phyloP scores from a whole-genome alignment of 768 basidiomycete genomes.

The Mrakia frigida region DNA sequence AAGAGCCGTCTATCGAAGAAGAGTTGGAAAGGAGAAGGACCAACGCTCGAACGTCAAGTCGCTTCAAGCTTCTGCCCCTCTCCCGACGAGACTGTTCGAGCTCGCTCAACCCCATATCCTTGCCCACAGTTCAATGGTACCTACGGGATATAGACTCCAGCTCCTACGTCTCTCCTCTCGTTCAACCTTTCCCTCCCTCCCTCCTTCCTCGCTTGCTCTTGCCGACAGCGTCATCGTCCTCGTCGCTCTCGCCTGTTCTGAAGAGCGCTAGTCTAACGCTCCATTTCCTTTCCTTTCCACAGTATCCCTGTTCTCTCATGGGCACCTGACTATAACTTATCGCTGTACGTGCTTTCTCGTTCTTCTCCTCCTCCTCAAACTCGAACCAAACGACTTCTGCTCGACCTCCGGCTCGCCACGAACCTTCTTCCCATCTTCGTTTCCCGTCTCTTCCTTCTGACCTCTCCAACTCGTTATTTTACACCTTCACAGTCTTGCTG shows the following conservation, averaged over 20 bases:
- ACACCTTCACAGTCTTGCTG: slow-evolving; percentile 49
- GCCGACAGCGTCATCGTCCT: not conserved
- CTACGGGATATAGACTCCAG: not conserved
- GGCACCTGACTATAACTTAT: slow-evolving; percentile 21
- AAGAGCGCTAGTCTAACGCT: not conserved
- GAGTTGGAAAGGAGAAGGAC: no score
- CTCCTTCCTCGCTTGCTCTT: no score
- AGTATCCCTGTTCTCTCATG: slow-evolving; percentile 28
- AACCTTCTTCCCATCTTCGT: not conserved
- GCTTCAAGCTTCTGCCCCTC: no score
- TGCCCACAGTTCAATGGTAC: no score
- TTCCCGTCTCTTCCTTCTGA: not conserved
- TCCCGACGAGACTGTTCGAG: no score
- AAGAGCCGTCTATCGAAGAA: no score
- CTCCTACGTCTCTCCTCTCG: not conserved
- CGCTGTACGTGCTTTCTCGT: not conserved
- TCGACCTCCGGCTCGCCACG: not conserved
- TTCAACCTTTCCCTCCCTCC: not conserved
- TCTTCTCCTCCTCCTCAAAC: not conserved
- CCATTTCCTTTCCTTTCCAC: not conserved
- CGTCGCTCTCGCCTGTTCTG: not conserved
- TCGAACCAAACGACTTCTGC: not conserved
- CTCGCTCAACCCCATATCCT: no score
- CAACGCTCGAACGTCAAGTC: no score
- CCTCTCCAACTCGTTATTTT: not conserved